Evolutionary conservation across 768 basidiomycete genomes (phyloP), one percentile per base, ranked within the genome.

Genomic region (Mycena olivaceomarginata): DNA sequence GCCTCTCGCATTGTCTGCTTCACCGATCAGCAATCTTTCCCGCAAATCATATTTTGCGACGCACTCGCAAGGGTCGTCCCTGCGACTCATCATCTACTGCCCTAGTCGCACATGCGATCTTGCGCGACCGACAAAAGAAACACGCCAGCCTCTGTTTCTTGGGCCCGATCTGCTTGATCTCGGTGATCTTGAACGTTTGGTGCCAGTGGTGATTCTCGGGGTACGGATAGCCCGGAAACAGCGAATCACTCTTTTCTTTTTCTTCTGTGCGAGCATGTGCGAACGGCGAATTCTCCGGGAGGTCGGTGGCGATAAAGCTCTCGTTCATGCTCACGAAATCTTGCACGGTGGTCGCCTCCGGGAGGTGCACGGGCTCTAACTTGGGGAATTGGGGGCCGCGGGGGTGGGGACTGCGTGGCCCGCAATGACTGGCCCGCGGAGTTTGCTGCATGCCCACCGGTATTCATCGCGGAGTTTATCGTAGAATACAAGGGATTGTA

Each of bases 81-180:
- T 60, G 25, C 31, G 31, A 31, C 31, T 31, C 31, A 18, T 13
- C 64, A 46, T 73, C 72, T n/a, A 66, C 64, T n/a, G 72, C 18
- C 40, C 9, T 56, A 16, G 72, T 51, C 1, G 51, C 56, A 22
- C 72, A 73, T 6, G 72, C 72, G 22, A 73, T 73, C 31, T 73
- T 73, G 6, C 72, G 51, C 56, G 72, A 57, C 9, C 72, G 39
- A 22, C 72, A 73, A 40, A 73, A 73, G 20, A 73, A 73, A 25
- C 72, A 73, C 41, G 72, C 72, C 15, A 73, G 41, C 65, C 41
- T 66, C 41, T 73, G 72, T 39, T 75, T 75, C 51, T 64, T 75
- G 20, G 74, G 74, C 41, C 74, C 74, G 6, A 69, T 75, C 60
- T 75, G 74, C 53, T 75, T 75, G 25, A 75, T 67, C 51, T 75